phyloP scores from a whole-genome alignment of 129 eudicot species.

The Centella asiatica region DNA sequence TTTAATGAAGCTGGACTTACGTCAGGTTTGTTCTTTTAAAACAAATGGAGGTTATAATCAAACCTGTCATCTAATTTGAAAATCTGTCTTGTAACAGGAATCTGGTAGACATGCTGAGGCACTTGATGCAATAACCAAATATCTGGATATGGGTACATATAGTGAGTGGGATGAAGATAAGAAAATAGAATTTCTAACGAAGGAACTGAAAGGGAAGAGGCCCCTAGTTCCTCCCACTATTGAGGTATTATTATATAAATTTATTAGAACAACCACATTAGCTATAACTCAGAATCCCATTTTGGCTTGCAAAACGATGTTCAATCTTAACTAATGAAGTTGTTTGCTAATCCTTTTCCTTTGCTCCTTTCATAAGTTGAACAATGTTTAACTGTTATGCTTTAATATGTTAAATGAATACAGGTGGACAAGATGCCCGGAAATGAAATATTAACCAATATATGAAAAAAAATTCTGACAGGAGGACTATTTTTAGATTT shows the following conservation, averaged over 20 bases:
- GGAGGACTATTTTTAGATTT: too few species aligned
- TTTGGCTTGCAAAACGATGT: neutral
- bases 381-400: too few species aligned
- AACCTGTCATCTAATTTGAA: constrained; percentile 9
- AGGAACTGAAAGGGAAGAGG: constrained; percentile 88
- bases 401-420: too few species aligned
- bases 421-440: too few species aligned
- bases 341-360: neutral
- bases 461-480: too few species aligned
- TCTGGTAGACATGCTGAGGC: constrained; percentile 81
- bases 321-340: too few species aligned
- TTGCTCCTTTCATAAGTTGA: neutral
- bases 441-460: too few species aligned
- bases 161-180: constrained; percentile 90
- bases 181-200: constrained; percentile 59
- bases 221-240: constrained; percentile 76
- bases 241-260: constrained; percentile 35
- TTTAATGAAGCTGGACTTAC: constrained; percentile 90
- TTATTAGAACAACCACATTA: constrained; percentile 4
- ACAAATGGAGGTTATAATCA: constrained; percentile 10
- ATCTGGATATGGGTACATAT: constrained; percentile 82
- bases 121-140: constrained; percentile 78
- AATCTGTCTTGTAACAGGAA: constrained; percentile 43
- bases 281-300: neutral
- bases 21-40: constrained; percentile 55